Evolutionary conservation across 139 green algal genomes (phyloP), one percentile per base, ranked within the genome.

Genomic region (Trebouxia sp.): DNA sequence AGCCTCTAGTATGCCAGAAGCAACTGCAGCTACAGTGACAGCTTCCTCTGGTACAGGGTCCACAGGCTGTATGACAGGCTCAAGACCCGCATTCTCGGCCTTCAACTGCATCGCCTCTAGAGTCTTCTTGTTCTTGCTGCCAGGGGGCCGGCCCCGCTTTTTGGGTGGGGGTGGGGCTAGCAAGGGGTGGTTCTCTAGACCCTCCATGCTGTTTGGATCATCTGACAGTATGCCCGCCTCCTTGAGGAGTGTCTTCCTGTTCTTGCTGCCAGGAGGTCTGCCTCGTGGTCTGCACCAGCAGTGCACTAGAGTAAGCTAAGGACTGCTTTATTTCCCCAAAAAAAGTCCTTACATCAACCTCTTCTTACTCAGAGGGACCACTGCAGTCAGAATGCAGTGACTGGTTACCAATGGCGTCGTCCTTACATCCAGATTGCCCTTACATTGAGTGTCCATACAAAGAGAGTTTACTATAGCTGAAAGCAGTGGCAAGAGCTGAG

Each of bases 61-160:
- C 14, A 72, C 62, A 72, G 62, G 32, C 62, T 45, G 62, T 15
- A 45, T 37, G 6, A 72, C 62, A 30, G 62, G 62, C 35, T 72
- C 32, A 28, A 72, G 35, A 17, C 35, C 62, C 14, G 12, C 35
- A 15, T 15, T 43, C 28, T 72, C 62, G 28, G 62, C 62, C 30
- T 72, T 72, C 11, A 72, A 15, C 6, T 72, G 62, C 6, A 72
- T 72, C 6, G 62, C 62, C 20, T 72, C 45, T 35, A 65, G 47
- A 26, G 45, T 79, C 45, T 62, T 62, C 45, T 79, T 79, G 72
- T 79, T 79, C 47, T 79, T 79, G 72, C 72, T 79, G 20, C 72
- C 72, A 35, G 72, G 72, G 15, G 72, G 72, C 5, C 72, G 72
- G 5, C 72, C 72, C 6, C 72, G 47, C 45, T 55, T 62, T 47